Conservation (phyloP, 2,329 filamentous ascomycete species). For the Colletotrichum paranaense region DNA sequence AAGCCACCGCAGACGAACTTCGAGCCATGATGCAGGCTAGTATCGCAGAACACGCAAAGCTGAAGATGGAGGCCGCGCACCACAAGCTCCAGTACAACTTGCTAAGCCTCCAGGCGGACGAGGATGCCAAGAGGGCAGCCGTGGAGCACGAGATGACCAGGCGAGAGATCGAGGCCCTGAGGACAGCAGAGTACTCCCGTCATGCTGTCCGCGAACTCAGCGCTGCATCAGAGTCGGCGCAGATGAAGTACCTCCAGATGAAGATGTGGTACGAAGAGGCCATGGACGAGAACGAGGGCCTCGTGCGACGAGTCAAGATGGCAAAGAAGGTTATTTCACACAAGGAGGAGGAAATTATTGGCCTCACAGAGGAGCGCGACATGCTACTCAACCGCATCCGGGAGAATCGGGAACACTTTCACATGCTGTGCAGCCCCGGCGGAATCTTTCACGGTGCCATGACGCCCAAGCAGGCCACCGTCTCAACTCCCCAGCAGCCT, state of each 20-base stretch:
- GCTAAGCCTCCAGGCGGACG: conserved; percentile 83
- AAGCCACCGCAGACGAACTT: conserved; percentile 66
- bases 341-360: conserved; percentile 78
- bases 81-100: conserved; percentile 92
- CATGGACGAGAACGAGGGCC: conserved; percentile 71
- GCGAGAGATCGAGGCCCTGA: conserved; percentile 86
- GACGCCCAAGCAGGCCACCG: conserved; percentile 64
- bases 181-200: conserved; percentile 76
- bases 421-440: conserved; percentile 80
- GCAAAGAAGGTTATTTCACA: conserved; percentile 84
- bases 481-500: conserved; percentile 57
- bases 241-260: conserved; percentile 69
- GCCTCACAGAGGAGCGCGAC: conserved; percentile 79
- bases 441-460: conserved; percentile 73
- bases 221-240: conserved; percentile 63
- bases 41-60: conserved; percentile 66
- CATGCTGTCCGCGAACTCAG: conserved; percentile 67
- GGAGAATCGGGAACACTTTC: conserved; percentile 90
- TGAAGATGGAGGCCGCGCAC: conserved; percentile 87
- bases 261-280: conserved; percentile 75
- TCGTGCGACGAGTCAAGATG: conserved; percentile 74
- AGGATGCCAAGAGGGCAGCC: conserved; percentile 85
- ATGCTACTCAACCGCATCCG: conserved; percentile 85
- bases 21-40: conserved; percentile 65
- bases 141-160: conserved; percentile 95